phyloP scores from a whole-genome alignment of 805 yeast species.

The Sugiyamaella valdiviana region DNA sequence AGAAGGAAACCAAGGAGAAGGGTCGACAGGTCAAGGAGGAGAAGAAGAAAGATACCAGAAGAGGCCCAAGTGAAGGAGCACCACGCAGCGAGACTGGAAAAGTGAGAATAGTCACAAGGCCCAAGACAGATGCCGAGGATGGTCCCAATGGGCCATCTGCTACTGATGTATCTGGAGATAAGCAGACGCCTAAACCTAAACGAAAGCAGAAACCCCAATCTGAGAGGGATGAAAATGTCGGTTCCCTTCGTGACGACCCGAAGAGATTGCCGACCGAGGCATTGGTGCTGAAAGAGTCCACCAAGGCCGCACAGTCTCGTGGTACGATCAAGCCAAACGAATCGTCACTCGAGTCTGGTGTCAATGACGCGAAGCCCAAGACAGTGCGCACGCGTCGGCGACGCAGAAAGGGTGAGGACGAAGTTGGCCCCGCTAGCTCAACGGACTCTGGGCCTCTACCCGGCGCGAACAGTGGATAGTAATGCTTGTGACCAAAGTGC shows the following conservation, averaged over 20 bases:
- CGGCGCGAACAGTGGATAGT: too few species aligned
- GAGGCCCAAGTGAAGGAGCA: background rate
- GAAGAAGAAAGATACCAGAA: background rate
- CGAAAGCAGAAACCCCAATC: background rate
- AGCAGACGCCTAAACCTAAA: background rate
- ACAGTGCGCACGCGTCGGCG: too few species aligned
- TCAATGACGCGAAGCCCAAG: background rate
- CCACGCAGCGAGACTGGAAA: background rate
- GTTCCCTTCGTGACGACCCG: background rate
- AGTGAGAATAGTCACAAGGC: background rate
- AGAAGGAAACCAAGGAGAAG: background rate
- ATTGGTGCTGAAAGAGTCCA: background rate
- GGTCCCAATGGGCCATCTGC: background rate
- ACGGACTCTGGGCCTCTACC: too few species aligned
- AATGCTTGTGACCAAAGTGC: too few species aligned
- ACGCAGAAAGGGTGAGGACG: too few species aligned
- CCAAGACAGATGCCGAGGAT: background rate
- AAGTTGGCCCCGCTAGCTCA: too few species aligned
- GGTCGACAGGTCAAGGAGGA: background rate
- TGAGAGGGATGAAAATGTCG: background rate
- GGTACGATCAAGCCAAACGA: too few species aligned
- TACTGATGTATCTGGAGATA: background rate
- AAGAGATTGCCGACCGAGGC: background rate
- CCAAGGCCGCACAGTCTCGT: background rate
- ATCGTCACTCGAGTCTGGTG: background rate